These are phyloP conservation scores for Saccharomyces hybrid DNA, from an alignment of 1,139 yeast species.

Conservation along the genomic window DNA sequence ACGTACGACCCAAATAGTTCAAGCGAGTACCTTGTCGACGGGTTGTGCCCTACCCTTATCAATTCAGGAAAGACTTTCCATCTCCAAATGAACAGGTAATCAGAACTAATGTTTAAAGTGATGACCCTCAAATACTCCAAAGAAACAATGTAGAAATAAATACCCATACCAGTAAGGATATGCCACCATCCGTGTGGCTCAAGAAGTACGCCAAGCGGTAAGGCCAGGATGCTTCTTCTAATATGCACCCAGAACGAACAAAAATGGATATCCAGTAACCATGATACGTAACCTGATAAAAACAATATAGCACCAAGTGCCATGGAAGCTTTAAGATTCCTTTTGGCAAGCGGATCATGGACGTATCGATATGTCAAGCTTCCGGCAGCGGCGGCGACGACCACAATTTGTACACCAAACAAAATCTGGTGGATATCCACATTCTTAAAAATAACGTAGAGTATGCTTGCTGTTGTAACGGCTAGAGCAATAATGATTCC, in stretches of 20 bases:
- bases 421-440: constrained; percentile 82
- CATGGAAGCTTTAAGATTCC: constrained; percentile 48
- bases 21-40: constrained; percentile 4
- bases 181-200: constrained; percentile 99
- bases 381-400: constrained; percentile 49
- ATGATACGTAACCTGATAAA: constrained; percentile 61
- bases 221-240: constrained; percentile 58
- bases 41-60: constrained; percentile 9
- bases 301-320: constrained; percentile 53
- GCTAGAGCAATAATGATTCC: constrained; percentile 40
- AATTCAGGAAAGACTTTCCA: constrained; percentile 43
- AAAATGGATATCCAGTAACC: constrained; percentile 71
- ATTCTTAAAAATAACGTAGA: constrained; percentile 63
- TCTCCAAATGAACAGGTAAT: constrained; percentile 47
- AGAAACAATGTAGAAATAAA: constrained; percentile 53
- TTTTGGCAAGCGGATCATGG: constrained; percentile 39
- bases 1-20: constrained; percentile 5
- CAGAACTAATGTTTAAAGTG: constrained; percentile 44
- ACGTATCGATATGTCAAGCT: constrained; percentile 47
- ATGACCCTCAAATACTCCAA: constrained; percentile 60
- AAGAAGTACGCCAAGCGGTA: constrained; percentile 78
- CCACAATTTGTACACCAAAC: constrained; percentile 47
- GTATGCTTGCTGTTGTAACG: constrained; percentile 47
- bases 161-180: constrained; percentile 72
- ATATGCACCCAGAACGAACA: constrained; percentile 53